Evolutionary conservation across 2,329 filamentous ascomycete genomes (phyloP).

Genomic region (Venturia nashicola): DNA sequence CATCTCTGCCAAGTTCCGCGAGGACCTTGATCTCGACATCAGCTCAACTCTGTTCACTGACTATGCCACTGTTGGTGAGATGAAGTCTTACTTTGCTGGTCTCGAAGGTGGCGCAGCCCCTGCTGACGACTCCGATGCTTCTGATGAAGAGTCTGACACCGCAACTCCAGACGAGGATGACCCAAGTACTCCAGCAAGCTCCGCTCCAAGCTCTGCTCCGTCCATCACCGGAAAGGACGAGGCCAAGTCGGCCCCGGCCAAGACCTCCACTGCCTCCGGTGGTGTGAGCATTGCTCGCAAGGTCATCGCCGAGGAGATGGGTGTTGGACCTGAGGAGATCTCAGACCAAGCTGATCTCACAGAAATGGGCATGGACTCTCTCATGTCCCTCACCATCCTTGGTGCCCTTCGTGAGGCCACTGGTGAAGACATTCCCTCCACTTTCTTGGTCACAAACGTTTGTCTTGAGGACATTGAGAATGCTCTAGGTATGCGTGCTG

Average conservation of each 20-base stretch:
- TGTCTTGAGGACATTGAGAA: conserved; percentile 55
- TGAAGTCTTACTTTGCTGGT: conserved; percentile 44
- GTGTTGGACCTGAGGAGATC: conserved; percentile 47
- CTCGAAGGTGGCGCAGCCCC: conserved; percentile 30
- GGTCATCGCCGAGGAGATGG: conserved; percentile 46
- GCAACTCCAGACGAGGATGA: conserved; percentile 31
- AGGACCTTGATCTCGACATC: conserved; percentile 47
- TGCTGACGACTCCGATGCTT: conserved; percentile 29
- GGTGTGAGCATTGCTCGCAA: conserved; percentile 34
- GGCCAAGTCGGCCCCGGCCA: not conserved
- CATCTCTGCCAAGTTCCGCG: conserved; percentile 49
- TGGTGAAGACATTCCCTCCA: conserved; percentile 36
- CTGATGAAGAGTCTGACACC: conserved; percentile 23
- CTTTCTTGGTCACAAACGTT: conserved; percentile 47
- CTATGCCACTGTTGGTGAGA: conserved; percentile 45
- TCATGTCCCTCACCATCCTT: conserved; percentile 40
- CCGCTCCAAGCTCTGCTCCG: conserved; percentile 29
- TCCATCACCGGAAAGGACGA: conserved; percentile 23
- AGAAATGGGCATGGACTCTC: conserved; percentile 43
- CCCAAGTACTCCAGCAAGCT: conserved; percentile 36
- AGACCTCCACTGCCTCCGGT: conserved; percentile 17
- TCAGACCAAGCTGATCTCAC: conserved; percentile 46
- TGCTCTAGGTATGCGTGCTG: conserved; percentile 44
- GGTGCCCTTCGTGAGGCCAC: conserved; percentile 39
- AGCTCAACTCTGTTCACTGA: conserved; percentile 48